Evolutionary conservation across 148 eudicot species (phyloP).

Genomic region (Talinum fruticosum): DNA sequence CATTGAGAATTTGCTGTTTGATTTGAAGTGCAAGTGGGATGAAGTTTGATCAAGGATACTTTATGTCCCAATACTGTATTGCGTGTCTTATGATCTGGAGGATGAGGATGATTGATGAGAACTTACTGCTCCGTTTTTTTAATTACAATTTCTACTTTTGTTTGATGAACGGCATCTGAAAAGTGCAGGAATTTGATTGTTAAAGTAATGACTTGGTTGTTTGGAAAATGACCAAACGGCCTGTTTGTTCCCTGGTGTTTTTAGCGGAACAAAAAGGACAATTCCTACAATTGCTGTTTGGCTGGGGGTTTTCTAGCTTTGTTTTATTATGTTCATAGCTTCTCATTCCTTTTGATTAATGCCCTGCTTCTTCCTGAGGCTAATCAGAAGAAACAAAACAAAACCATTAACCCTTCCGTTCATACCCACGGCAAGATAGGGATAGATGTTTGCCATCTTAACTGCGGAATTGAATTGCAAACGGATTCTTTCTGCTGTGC

Average conservation of each 20-base stretch:
- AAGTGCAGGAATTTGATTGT: too few species aligned
- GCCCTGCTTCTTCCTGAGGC: too few species aligned
- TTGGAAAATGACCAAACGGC: neutral
- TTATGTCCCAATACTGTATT: too few species aligned
- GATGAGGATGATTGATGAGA: neutral
- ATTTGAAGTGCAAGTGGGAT: neutral
- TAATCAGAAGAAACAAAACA: too few species aligned
- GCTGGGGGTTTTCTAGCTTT: neutral
- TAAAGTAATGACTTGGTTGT: too few species aligned
- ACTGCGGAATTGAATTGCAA: neutral
- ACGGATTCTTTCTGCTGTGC: neutral
- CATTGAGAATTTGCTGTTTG: neutral
- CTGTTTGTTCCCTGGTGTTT: neutral
- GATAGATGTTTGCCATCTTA: too few species aligned
- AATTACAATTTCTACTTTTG: neutral
- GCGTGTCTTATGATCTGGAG: neutral
- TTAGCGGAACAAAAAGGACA: neutral
- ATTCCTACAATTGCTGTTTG: neutral
- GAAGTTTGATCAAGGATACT: neutral
- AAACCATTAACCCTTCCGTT: too few species aligned
- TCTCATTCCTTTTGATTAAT: too few species aligned
- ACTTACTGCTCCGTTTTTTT: too few species aligned
- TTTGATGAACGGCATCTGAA: neutral
- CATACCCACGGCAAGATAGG: neutral
- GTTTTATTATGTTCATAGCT: neutral